Evolutionary conservation across 768 basidiomycete species (phyloP), one percentile per base, ranked within the genome.

Genomic region (Termitomyces sp.): DNA sequence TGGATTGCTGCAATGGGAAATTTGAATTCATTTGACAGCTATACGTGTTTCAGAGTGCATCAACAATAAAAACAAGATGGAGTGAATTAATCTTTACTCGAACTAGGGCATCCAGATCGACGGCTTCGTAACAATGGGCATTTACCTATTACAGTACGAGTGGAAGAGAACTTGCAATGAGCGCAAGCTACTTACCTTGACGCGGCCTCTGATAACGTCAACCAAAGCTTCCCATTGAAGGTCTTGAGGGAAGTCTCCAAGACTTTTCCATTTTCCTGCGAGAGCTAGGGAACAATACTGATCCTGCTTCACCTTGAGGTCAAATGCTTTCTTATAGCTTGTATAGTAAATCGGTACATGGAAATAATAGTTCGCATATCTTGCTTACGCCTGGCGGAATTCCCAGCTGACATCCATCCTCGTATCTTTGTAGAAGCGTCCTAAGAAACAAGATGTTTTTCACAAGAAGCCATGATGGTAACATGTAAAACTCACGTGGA

Each of bases 21-120:
- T 63, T 86, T 79, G 79, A 92, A 94, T 67, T 94, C 91, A 64
- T 94, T 90, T 32, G 90, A 83, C 36, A 92, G 76, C 82, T 90
- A 71, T 51, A 22, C 13, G 48, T 9, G 8, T 16, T 22, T 16
- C 22, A 10, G 34, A 32, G 24, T 16, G 18, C 7, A 52, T 59
- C 26, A 46, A 34, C 18, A n/a, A 39, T 46, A 14, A 1, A 7
- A 51, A 16, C 20, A 10, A 37, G 5, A 24, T 18, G 1, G 8
- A 41, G 4, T 5, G 42, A 14, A 44, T 39, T 3, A 8, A 43
- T 39, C 36, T 34, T n/a, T 66, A 89, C 88, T 61, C 89, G 74
- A 59, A 89, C 83, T 18, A 91, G 74, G 18, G 73, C 80, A 65
- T 90, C 88, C 16, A 91, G 70, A 68, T 94, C 92, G 10, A 88